phyloP scores from a whole-genome alignment of 257 asterid genomes.

The Anisodus tanguticus region DNA sequence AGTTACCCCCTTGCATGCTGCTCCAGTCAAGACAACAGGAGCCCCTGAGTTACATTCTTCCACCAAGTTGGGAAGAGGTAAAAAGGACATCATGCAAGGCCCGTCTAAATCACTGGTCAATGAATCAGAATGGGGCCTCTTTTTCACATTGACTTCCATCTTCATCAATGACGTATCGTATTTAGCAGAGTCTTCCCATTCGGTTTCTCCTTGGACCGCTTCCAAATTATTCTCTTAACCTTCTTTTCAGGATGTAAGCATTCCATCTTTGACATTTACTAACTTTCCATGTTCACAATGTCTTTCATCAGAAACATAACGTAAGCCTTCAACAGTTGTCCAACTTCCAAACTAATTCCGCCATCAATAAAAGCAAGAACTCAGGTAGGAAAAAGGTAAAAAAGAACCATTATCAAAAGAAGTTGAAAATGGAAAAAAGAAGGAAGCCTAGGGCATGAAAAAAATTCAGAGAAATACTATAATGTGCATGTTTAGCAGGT shows the following conservation, averaged over 20 bases:
- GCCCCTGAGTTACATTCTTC: constrained; percentile 48
- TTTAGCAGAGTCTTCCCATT: constrained; percentile 32
- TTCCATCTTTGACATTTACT: constrained; percentile 46
- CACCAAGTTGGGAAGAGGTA: constrained; percentile 54
- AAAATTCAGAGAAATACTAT: background rate
- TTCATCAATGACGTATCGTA: constrained; percentile 29
- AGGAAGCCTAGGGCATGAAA: constrained; percentile 17
- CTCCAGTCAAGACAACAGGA: constrained; percentile 59
- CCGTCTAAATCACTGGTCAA: constrained; percentile 25
- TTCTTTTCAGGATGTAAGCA: constrained; percentile 35
- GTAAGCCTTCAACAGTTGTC: constrained; percentile 18
- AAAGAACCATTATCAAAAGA: background rate
- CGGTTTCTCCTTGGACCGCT: constrained; percentile 40
- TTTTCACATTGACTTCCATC: constrained; percentile 38
- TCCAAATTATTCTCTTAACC: constrained; percentile 49
- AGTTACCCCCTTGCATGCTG: constrained; percentile 54
- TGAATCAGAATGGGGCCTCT: constrained; percentile 30
- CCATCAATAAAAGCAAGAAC: constrained; percentile 26
- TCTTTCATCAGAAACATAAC: constrained; percentile 16
- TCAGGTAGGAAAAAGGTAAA: constrained; percentile 5
- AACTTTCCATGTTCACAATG: constrained; percentile 24
- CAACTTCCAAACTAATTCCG: background rate
- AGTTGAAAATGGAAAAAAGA: background rate
- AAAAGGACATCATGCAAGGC: constrained; percentile 60
- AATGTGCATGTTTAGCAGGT: background rate